Evolutionary conservation across 768 basidiomycete species (phyloP), one percentile per base, ranked within the genome.

Genomic region (Zangia roseola): DNA sequence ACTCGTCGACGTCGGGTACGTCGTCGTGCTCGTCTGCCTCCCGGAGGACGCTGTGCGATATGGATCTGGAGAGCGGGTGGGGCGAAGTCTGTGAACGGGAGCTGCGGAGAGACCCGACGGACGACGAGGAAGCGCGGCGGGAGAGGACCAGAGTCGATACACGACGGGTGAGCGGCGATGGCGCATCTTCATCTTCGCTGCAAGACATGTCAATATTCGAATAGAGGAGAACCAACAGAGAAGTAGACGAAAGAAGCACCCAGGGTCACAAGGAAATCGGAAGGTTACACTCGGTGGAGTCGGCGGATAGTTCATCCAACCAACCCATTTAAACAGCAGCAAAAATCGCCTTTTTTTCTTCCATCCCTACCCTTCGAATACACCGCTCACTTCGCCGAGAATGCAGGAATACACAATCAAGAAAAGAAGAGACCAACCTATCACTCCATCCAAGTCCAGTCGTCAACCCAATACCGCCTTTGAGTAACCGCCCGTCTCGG

Each of bases 401-500:
- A n/a, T n/a, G n/a, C n/a, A n/a, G n/a, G n/a, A n/a, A n/a, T n/a
- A n/a, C n/a, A n/a, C 48, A 40, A 23, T 17, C 35, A 39, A 33
- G 13, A 40, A 33, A 37, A 34, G 3, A 46, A 45, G 34, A 45
- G 31, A 66, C 75, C 13, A 30, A 84, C 81, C 83, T 84, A 56
- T 87, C 85, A 56, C 83, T 85, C 85, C 85, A 87, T 1, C 85
- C 85, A 13, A 87, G 65, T 6, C 85, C 85, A 8, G 85, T 87
- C 5, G 85, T 87, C 45, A 87, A 60, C 2, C 85, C 85, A 44
- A 86, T 75, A 2, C 85, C 85, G 1, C 83, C 85, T 40, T 71
- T 64, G 47, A 87, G 66, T 16, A 80, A 49, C 28, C 65, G 68
- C 0, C 83, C 84, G 56, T 87, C 84, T 3, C 83, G 77, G 62